phyloP scores from a whole-genome alignment of 2,329 filamentous ascomycete species.

The Talaromyces sp. region DNA sequence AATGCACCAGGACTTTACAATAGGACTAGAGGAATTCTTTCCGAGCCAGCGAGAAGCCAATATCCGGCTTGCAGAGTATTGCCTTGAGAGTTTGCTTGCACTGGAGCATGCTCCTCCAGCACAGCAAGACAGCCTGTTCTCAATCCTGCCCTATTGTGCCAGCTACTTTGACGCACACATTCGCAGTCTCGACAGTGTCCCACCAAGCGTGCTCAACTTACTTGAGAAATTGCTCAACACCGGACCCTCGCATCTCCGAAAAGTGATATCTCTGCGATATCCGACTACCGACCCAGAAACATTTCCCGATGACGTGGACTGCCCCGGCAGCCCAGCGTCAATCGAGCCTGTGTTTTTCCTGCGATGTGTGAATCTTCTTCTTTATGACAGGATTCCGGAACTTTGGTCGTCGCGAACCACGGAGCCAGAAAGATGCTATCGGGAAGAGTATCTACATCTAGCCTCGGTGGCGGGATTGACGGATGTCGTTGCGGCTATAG shows the following conservation, averaged over 20 bases:
- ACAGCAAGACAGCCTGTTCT: not conserved
- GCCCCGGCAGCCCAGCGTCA: conserved; percentile 1
- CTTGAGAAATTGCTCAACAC: not conserved
- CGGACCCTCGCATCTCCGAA: not conserved
- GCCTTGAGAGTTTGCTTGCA: conserved; percentile 2
- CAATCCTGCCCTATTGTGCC: conserved; percentile 1
- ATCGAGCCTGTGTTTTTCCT: conserved; percentile 8
- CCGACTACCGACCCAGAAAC: not conserved
- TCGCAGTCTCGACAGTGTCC: not conserved
- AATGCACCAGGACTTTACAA: too few relatives aligned
- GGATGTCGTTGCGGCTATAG: not conserved
- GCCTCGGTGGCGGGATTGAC: not conserved
- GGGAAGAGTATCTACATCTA: not conserved
- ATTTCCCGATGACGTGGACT: not conserved
- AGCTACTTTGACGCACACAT: conserved; percentile 5
- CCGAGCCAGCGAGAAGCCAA: not conserved
- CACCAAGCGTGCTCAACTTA: not conserved
- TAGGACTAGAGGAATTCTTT: too few relatives aligned
- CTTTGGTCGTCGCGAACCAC: not conserved
- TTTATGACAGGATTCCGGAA: not conserved
- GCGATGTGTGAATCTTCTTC: not conserved
- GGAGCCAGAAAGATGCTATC: not conserved
- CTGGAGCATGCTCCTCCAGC: not conserved
- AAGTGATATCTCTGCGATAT: conserved; percentile 1
- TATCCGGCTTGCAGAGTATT: conserved; percentile 2